phyloP scores from a whole-genome alignment of 1,139 yeast genomes.

The Blastobotrys buckinghamii region DNA sequence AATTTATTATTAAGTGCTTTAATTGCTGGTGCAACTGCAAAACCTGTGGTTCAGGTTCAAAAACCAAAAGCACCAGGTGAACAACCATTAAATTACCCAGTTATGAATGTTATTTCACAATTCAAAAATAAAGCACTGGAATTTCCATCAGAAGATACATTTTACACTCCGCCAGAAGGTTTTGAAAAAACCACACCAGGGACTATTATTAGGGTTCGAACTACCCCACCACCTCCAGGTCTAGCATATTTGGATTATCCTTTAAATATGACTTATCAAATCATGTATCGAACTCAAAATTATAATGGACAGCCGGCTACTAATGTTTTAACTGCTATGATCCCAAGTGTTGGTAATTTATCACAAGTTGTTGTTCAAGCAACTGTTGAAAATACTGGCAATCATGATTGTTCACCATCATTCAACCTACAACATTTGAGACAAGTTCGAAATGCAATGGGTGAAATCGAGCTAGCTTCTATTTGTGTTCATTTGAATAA shows the following conservation, averaged over 20 bases:
- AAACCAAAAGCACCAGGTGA: not conserved
- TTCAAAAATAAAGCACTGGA: not conserved
- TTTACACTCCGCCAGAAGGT: slow-evolving; percentile 23
- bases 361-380: slow-evolving; percentile 25
- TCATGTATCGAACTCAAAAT: slow-evolving; percentile 25
- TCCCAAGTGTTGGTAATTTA: slow-evolving; percentile 19
- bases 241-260: not conserved
- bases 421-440: slow-evolving; percentile 13
- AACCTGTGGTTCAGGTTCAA: not conserved
- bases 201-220: slow-evolving; percentile 16
- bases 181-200: slow-evolving; percentile 17
- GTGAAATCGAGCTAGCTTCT: slow-evolving; percentile 2
- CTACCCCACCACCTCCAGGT: slow-evolving; percentile 13
- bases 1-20: not conserved
- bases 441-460: not conserved
- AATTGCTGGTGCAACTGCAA: not conserved
- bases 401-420: slow-evolving; percentile 29
- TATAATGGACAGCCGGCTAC: slow-evolving; percentile 24
- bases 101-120: not conserved
- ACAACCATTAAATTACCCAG: not conserved
- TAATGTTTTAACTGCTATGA: slow-evolving; percentile 26
- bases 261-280: slow-evolving; percentile 17
- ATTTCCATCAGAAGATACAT: slow-evolving; percentile 18
- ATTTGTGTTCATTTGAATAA: slow-evolving; percentile 6
- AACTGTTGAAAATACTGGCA: slow-evolving; percentile 27